Base-by-base conservation (phyloP, 2,329 filamentous ascomycete genomes). In the Hypoxylon sp. region DNA sequence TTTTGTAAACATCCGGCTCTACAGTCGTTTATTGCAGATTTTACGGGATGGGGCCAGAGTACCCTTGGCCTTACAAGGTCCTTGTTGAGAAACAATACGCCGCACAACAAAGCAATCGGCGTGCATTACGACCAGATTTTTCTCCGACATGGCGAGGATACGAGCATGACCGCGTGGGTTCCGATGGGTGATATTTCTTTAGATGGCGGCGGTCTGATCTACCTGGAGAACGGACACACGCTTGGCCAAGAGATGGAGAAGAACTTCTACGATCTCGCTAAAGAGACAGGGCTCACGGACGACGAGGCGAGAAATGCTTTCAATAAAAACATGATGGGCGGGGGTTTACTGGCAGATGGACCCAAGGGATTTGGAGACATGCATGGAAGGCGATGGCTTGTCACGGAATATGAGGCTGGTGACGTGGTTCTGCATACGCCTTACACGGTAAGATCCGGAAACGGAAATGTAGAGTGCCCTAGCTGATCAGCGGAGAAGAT, bases 111-210 rank as follows among this genome's bases (percentile, higher is more conserved):
- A 68, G 85, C 86, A 0, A 88, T 88, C 66, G 86, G 87, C 0
- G 87, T 89, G 2, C 87, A 89, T 67, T 89, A 89, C 70, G 87
- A 89, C 71, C 86, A 89, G 76, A 87, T 85, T 21, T 89, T 88
- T 71, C 75, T 89, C 52, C 75, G 86, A 1, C 75, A 87, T 72
- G 87, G 86, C 0, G 86, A 87, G 54, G 82, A 84, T 1, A 87
- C 85, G 0, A 83, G 81, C 31, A 77, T 88, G 0, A 89, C 87
- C 2, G 86, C 85, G 0, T 89, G 87, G 87, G 83, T 88, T 0
- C 84, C 86, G 0, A 86, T 88, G 68, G 86, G 86, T 0, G 84
- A 88, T 72, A 74, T 88, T 3, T 79, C 81, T 19, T 58, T 88
- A 4, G 82, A 85, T 50, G 87, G 88, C 0, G 87, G 88, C 4